Evolutionary conservation across 305 asterid species (phyloP), one percentile per base, ranked within the genome.

Genomic region (Fraxinus sp.): DNA sequence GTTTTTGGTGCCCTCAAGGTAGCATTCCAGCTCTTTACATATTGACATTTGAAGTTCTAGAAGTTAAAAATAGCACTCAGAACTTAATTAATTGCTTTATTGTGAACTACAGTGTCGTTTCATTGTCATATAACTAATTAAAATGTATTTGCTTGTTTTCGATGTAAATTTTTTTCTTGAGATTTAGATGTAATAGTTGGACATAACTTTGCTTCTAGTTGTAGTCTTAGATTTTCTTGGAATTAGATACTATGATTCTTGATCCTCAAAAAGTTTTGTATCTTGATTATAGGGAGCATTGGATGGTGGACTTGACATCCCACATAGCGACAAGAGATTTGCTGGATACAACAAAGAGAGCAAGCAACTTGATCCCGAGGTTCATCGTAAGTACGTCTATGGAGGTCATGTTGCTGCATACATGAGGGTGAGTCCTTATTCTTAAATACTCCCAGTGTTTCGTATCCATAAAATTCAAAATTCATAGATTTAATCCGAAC

Each of bases 1-100:
- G 92, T 94, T 71, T 94, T 94, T 78, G 99, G 98, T 82, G 98
- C 98, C 26, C 95, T 92, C 59, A 93, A 92, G 97, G 97, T 93
- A 87, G 5, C 1, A 10, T 18, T 41, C 18, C 28, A 3, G 33
- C 44, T 46, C 11, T 59, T 6, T 59, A 7, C 37, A 5, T 57
- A 2, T n/a, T 18, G 62, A 5, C 28, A 57, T 16, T 18, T 57
- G 66, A 10, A n/a, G 66, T n/a, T n/a, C n/a, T 57, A 57, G 18
- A 57, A 57, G 66, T 57, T n/a, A 6, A 18, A 57, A 57, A 5
- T 57, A 57, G 2, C 3, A 5, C 20, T 18, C 68, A 18, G 68
- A 57, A 18, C 6, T 57, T 13, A 57, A 57, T 18, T n/a, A 18
- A 18, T 6, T 18, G 28, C 68, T 20, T n/a, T 18, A 18, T 64